Conservation (phyloP, 2,329 filamentous ascomycete species). For the Claviceps arundinis region DNA sequence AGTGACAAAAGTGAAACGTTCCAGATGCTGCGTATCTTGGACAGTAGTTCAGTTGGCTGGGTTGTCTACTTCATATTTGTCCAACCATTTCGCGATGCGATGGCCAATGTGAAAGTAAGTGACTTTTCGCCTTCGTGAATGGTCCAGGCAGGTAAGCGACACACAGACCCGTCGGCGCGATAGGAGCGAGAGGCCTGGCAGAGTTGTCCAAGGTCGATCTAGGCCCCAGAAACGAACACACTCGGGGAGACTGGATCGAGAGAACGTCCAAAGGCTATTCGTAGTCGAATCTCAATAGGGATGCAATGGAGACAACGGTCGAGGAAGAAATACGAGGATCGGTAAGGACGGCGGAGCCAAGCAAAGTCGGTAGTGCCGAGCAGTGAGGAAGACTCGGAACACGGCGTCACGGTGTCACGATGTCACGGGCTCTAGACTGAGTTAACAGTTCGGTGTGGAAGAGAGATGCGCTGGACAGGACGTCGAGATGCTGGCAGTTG, state of each 20-base stretch:
- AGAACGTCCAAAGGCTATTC: not conserved
- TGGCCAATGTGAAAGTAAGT: not conserved
- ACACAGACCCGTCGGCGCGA: not conserved
- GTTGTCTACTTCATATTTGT: not conserved
- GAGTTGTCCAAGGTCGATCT: not conserved
- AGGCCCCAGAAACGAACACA: no score
- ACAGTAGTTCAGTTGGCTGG: not conserved
- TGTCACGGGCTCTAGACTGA: not conserved
- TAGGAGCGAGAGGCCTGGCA: not conserved
- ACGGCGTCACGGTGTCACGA: not conserved
- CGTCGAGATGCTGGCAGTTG: not conserved
- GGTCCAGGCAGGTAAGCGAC: not conserved
- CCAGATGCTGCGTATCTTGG: not conserved
- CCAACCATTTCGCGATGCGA: not conserved
- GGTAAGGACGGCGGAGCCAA: not conserved
- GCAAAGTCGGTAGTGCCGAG: not conserved
- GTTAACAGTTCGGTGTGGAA: not conserved
- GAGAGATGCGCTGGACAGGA: not conserved
- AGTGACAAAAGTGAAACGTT: not conserved
- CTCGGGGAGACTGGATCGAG: not conserved
- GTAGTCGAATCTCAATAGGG: not conserved
- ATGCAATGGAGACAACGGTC: not conserved
- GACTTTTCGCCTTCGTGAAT: not conserved
- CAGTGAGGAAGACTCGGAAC: not conserved
- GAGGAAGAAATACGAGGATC: not conserved